Percentiles rank a stretch among this genome's conserved stretches.
phyloP scores from a whole-genome alignment of 129 eudicot genomes.

The Tagetes erecta region DNA sequence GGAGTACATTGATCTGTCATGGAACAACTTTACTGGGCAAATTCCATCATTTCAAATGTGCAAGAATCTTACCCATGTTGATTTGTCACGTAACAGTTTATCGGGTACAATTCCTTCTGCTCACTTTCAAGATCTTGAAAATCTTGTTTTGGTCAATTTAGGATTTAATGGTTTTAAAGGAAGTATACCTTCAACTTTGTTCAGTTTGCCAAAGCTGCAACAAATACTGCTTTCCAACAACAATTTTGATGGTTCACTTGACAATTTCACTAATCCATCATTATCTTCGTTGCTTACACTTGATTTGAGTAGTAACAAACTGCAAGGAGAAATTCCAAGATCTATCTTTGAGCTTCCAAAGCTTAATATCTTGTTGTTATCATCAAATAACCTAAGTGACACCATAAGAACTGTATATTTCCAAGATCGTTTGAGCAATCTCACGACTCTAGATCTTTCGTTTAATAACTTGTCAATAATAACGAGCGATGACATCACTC shows the following conservation, averaged over 20 bases:
- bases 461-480: slow-evolving; percentile 50
- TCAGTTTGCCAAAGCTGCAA: slow-evolving; percentile 41
- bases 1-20: slow-evolving; percentile 45
- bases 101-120: slow-evolving; percentile 41
- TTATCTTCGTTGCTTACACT: slow-evolving; percentile 39
- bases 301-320: slow-evolving; percentile 57
- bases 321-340: slow-evolving; percentile 35
- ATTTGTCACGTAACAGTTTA: slow-evolving; percentile 39
- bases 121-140: slow-evolving; percentile 46
- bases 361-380: slow-evolving; percentile 47
- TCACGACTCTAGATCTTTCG: slow-evolving; percentile 63
- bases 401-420: slow-evolving; percentile 30
- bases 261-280: slow-evolving; percentile 23
- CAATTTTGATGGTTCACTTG: slow-evolving; percentile 39
- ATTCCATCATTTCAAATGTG: slow-evolving; percentile 46
- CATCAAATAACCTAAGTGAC: slow-evolving; percentile 54
- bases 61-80: slow-evolving; percentile 35
- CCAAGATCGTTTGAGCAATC: slow-evolving; percentile 37
- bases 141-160: slow-evolving; percentile 40
- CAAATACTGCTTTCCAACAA: slow-evolving; percentile 53
- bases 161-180: slow-evolving; percentile 46
- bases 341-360: slow-evolving; percentile 45
- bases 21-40: slow-evolving; percentile 44
- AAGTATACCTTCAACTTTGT: slow-evolving; percentile 57
- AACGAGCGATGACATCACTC: slow-evolving; percentile 8